Evolutionary conservation across 352 stramenopile species (phyloP).

Genomic region (Globisporangium mamillatum): DNA sequence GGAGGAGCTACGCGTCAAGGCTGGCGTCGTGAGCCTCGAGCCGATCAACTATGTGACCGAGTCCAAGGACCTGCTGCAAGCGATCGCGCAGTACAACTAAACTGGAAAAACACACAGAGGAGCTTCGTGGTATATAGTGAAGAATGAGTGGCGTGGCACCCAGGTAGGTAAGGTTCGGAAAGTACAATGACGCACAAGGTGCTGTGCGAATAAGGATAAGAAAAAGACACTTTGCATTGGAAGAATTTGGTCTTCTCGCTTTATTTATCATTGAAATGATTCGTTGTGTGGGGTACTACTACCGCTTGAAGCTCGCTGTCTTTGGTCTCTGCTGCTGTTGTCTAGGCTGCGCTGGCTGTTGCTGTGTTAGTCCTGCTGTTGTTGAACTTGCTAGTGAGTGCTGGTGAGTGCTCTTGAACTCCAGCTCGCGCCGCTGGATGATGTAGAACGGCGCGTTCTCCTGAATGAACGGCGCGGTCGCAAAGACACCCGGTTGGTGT

Average conservation of each 20-base stretch:
- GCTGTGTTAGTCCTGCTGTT: neutral
- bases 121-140: conserved; percentile 1
- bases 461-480: conserved; percentile 44
- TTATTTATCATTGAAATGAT: neutral
- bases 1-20: conserved; percentile 95
- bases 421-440: conserved; percentile 50
- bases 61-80: conserved; percentile 90
- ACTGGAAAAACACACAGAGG: neutral
- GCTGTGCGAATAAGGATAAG: neutral
- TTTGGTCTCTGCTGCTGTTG: conserved; percentile 9
- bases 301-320: conserved; percentile 7
- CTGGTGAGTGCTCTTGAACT: conserved; percentile 12
- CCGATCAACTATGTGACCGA: conserved; percentile 94
- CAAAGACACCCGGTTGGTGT: conserved; percentile 55
- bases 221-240: neutral
- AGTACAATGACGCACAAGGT: neutral
- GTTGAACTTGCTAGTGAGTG: neutral
- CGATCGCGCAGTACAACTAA: conserved; percentile 88
- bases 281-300: neutral
- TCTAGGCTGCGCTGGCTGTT: conserved; percentile 4
- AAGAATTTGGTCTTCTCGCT: neutral
- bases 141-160: neutral
- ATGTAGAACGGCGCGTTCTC: conserved; percentile 56
- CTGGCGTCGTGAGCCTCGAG: conserved; percentile 87
- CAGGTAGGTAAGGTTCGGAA: neutral